Percentiles rank a stretch among this genome's conserved stretches.
These are phyloP conservation scores for Ricinus communis DNA, from an alignment of 345 rosid genomes.

Conservation along the genomic window DNA sequence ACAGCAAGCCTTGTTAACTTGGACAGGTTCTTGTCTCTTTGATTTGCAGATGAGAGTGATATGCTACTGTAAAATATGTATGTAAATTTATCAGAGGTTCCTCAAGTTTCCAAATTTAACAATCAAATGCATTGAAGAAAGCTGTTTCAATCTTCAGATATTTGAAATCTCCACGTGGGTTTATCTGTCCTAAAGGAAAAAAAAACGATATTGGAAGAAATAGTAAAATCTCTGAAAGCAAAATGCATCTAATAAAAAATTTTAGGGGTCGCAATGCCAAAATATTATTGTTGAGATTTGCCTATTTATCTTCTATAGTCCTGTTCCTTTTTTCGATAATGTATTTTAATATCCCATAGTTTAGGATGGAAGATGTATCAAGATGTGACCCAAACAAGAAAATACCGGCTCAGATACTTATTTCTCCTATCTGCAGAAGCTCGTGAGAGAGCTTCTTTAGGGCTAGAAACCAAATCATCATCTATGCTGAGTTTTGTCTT, in stretches of 20 bases:
- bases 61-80: slow-evolving; percentile 42
- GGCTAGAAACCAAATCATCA: slow-evolving; percentile 84
- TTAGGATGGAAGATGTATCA: slow-evolving; percentile 6
- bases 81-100: slow-evolving; percentile 9
- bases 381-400: slow-evolving; percentile 11
- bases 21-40: slow-evolving; percentile 63
- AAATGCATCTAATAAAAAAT: background rate
- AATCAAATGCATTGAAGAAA: background rate
- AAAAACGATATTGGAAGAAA: background rate
- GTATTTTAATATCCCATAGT: background rate
- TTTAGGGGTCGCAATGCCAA: too few relatives aligned
- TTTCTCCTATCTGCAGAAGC: slow-evolving; percentile 91
- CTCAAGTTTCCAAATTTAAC: slow-evolving; percentile 1
- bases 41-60: slow-evolving; percentile 69
- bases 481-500: slow-evolving; percentile 90
- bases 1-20: slow-evolving; percentile 79
- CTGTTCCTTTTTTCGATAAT: background rate
- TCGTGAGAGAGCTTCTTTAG: slow-evolving; percentile 95
- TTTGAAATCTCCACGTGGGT: background rate
- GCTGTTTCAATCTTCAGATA: background rate
- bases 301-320: background rate
- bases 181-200: background rate
- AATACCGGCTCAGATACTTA: slow-evolving; percentile 90
- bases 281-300: background rate
- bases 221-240: background rate